A percentile compares a stretch with the other conserved stretches of the same genome.
Evolutionary conservation across 352 stramenopile species (phyloP).

Genomic region (Ophiocytium majus): DNA sequence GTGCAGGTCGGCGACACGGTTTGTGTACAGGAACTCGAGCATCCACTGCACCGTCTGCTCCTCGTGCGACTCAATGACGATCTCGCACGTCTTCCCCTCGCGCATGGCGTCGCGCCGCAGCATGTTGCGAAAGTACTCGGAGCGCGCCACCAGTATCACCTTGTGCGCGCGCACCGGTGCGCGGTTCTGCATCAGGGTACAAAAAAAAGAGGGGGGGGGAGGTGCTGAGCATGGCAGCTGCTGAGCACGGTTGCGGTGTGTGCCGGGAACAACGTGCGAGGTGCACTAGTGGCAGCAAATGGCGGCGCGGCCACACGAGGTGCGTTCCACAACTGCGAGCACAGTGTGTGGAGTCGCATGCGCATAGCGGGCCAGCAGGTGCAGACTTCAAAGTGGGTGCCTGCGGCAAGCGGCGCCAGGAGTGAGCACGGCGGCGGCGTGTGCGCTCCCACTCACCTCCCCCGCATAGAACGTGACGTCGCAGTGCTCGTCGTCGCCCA

Average conservation of each 20-base stretch:
- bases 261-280: too few relatives aligned
- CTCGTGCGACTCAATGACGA: constrained; percentile 66
- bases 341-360: too few relatives aligned
- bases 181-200: constrained; percentile 53
- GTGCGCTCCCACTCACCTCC: constrained; percentile 51
- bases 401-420: too few relatives aligned
- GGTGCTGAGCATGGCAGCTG: too few relatives aligned
- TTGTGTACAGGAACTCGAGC: constrained; percentile 87
- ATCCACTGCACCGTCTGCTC: constrained; percentile 76
- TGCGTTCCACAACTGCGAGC: too few relatives aligned
- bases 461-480: constrained; percentile 57
- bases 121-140: constrained; percentile 82
- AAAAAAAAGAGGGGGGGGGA: constrained; percentile 20
- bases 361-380: too few relatives aligned
- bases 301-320: too few relatives aligned
- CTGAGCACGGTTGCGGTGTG: too few relatives aligned
- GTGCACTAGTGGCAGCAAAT: too few relatives aligned
- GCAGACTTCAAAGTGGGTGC: too few relatives aligned
- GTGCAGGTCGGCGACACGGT: constrained; percentile 72
- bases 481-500: constrained; percentile 52
- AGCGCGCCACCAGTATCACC: constrained; percentile 68
- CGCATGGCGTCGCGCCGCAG: constrained; percentile 75
- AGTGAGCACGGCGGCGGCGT: too few relatives aligned
- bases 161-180: constrained; percentile 46
- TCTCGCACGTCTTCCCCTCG: constrained; percentile 73